Conservation (phyloP, 2,329 filamentous ascomycete species). For the Calonectria ilicicola region DNA sequence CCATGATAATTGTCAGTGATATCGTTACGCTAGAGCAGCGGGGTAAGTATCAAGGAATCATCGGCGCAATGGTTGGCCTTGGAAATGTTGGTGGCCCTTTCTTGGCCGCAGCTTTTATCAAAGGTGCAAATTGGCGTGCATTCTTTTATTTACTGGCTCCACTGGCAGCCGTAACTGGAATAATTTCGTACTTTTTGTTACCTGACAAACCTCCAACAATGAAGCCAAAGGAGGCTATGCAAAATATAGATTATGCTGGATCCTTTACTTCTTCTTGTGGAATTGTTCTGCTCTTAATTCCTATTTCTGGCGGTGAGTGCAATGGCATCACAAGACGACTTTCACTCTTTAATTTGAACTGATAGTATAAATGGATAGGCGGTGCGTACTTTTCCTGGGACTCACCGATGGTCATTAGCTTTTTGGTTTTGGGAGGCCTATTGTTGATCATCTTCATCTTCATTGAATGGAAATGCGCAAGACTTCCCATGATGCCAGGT, state of each 20-base stretch:
- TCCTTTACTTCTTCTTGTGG: conserved; percentile 65
- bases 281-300: conserved; percentile 71
- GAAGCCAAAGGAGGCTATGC: conserved; percentile 59
- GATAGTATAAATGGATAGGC: conserved; percentile 17
- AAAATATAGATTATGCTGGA: conserved; percentile 70
- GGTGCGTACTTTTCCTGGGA: conserved; percentile 62
- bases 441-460: conserved; percentile 72
- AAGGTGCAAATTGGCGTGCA: conserved; percentile 53
- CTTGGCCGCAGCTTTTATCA: conserved; percentile 53
- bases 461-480: conserved; percentile 77
- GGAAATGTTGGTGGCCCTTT: conserved; percentile 58
- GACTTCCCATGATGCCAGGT: conserved; percentile 79
- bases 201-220: conserved; percentile 64
- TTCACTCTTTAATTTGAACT: not conserved
- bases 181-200: conserved; percentile 59
- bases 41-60: conserved; percentile 64
- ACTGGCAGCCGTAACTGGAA: conserved; percentile 57
- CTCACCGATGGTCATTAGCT: conserved; percentile 76
- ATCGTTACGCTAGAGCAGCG: conserved; percentile 69
- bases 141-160: conserved; percentile 63
- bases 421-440: conserved; percentile 76
- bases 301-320: conserved; percentile 67
- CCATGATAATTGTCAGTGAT: conserved; percentile 73
- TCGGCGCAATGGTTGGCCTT: conserved; percentile 54
- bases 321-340: not conserved